phyloP scores from a whole-genome alignment of 164 flowering plant species.

The Paratinospora sagittata region DNA sequence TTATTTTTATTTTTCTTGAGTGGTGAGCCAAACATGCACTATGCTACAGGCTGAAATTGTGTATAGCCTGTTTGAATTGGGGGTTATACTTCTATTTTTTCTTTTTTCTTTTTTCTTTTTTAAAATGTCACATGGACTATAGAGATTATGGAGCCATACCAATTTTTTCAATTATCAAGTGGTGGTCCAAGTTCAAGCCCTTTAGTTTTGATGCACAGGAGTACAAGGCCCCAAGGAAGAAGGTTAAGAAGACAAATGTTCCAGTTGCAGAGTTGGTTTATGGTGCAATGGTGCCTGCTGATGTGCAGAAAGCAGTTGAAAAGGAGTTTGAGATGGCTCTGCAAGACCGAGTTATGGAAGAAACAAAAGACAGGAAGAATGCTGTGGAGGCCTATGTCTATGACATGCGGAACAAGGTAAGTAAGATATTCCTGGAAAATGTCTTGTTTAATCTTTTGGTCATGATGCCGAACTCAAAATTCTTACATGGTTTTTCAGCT shows the following conservation, averaged over 20 bases:
- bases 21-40: no score
- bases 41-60: no score
- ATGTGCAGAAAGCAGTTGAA: conserved; percentile 77
- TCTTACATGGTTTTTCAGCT: conserved; percentile 36
- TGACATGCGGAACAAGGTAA: conserved; percentile 88
- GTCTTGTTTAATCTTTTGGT: no score
- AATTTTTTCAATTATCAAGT: no score
- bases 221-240: conserved; percentile 68
- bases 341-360: conserved; percentile 93
- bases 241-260: conserved; percentile 63
- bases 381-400: conserved; percentile 94
- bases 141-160: no score
- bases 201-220: conserved; percentile 17
- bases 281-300: conserved; percentile 55
- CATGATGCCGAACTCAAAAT: no score
- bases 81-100: no score
- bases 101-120: no score
- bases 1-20: no score
- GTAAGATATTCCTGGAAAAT: background rate
- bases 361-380: conserved; percentile 87
- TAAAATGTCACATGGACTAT: no score
- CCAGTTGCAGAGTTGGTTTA: conserved; percentile 62
- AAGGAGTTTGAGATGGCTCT: conserved; percentile 95
- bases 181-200: no score
- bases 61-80: no score